phyloP scores from a whole-genome alignment of 768 basidiomycete genomes.

The Suillus placidus region DNA sequence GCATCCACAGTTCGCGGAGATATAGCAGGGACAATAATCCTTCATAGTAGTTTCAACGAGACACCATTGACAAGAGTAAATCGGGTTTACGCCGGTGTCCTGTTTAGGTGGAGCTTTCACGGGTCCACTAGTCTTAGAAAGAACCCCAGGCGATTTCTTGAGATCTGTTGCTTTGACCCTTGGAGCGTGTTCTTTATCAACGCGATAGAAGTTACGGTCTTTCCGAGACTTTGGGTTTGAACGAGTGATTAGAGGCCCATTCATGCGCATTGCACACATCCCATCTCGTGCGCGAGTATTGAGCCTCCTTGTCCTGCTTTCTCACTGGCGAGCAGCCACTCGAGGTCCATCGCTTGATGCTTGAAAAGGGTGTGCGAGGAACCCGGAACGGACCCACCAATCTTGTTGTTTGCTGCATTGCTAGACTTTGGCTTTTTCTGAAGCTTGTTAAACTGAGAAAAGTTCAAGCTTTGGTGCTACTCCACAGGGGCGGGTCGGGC shows the following conservation, averaged over 20 bases:
- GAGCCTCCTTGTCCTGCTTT: slow-evolving; percentile 1
- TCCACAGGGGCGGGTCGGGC: too few species aligned
- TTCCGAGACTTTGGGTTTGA: slow-evolving; percentile 1
- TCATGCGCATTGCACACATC: neutral
- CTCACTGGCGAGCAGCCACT: neutral
- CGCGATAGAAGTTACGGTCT: neutral
- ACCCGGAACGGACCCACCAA: neutral
- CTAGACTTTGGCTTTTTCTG: neutral
- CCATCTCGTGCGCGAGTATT: slow-evolving; percentile 2
- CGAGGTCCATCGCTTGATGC: slow-evolving; percentile 5
- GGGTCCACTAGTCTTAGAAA: neutral
- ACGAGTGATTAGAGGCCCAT: neutral
- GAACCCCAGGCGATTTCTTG: neutral
- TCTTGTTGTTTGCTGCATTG: neutral
- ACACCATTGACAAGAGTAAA: neutral
- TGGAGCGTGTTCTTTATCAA: neutral
- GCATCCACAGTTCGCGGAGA: neutral
- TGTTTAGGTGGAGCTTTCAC: neutral
- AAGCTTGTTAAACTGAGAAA: neutral
- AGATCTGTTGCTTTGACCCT: neutral
- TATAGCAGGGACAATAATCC: neutral
- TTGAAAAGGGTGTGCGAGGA: neutral
- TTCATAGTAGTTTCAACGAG: neutral
- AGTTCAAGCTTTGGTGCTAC: neutral
- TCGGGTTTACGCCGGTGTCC: neutral